Percentiles rank a stretch among this genome's conserved stretches.
Evolutionary conservation across 495 filamentous ascomycete genomes (phyloP).

Genomic region (Chaetomidium leptoderma): DNA sequence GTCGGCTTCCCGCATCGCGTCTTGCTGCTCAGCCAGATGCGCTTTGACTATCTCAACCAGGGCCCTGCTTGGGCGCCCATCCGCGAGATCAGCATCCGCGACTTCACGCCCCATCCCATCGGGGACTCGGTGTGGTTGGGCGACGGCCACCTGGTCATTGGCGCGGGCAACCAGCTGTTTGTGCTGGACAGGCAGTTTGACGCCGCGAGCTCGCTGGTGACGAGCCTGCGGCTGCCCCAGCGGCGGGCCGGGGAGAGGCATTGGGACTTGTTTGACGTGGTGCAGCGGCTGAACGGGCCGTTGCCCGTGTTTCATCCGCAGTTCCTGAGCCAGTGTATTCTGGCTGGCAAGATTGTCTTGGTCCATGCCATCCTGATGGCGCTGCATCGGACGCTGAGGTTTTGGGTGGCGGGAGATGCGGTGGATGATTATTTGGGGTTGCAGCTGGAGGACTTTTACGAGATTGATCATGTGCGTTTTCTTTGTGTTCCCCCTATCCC

Average conservation of each 20-base stretch:
- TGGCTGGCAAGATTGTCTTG: constrained; percentile 68
- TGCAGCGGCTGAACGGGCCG: constrained; percentile 78
- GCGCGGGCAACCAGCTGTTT: constrained; percentile 90
- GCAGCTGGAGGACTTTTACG: constrained; percentile 66
- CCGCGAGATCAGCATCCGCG: constrained; percentile 72
- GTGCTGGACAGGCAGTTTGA: constrained; percentile 73
- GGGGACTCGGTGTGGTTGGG: constrained; percentile 89
- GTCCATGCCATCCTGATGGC: constrained; percentile 72
- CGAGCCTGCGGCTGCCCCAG: constrained; percentile 59
- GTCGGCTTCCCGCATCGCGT: constrained; percentile 87
- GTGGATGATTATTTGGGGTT: constrained; percentile 78
- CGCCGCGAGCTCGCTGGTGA: constrained; percentile 56
- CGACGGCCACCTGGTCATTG: constrained; percentile 77
- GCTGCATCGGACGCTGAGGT: constrained; percentile 76
- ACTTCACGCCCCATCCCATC: constrained; percentile 86
- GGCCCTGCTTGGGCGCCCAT: constrained; percentile 88
- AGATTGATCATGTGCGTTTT: constrained; percentile 21
- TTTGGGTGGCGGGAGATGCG: constrained; percentile 73
- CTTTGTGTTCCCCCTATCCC: background rate
- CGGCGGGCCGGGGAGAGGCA: constrained; percentile 32
- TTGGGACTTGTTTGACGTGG: constrained; percentile 72
- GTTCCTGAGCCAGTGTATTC: constrained; percentile 82
- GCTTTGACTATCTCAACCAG: constrained; percentile 88
- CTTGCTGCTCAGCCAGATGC: constrained; percentile 80
- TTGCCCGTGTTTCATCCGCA: constrained; percentile 92